Evolutionary conservation across 495 filamentous ascomycete genomes (phyloP).

Genomic region (Trichoderma virens): DNA sequence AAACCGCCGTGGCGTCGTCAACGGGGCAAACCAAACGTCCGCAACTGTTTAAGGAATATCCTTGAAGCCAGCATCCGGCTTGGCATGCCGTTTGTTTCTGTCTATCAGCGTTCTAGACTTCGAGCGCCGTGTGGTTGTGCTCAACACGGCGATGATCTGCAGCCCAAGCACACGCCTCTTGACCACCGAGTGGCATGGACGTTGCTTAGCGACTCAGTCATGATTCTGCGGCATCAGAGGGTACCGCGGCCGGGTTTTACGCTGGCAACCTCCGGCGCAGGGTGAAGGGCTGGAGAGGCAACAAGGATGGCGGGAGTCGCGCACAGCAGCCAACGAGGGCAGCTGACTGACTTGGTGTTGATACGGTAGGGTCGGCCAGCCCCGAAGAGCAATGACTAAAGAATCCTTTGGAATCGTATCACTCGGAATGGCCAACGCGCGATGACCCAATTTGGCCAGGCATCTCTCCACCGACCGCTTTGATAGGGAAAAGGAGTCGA

Average conservation of each 20-base stretch:
- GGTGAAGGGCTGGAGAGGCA: not conserved
- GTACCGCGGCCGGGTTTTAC: not conserved
- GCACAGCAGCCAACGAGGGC: not conserved
- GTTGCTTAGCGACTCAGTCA: not conserved
- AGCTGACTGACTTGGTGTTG: not conserved
- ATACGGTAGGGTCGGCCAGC: not conserved
- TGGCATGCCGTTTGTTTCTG: not conserved
- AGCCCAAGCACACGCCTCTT: not conserved
- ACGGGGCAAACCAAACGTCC: not conserved
- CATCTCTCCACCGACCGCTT: not conserved
- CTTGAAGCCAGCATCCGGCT: slow-evolving; percentile 3
- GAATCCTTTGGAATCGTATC: not conserved
- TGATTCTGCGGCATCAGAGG: not conserved
- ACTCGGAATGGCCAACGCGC: not conserved
- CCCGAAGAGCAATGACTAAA: not conserved
- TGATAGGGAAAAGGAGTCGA: too few species aligned
- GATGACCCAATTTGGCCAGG: not conserved
- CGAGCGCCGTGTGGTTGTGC: not conserved
- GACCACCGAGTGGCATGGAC: not conserved
- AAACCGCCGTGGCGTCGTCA: too few species aligned
- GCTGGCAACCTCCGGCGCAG: not conserved
- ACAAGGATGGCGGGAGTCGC: not conserved
- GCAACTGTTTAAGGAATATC: not conserved
- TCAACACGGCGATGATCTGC: slow-evolving; percentile 4
- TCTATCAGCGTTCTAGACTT: slow-evolving; percentile 3